Base-by-base conservation (phyloP, 2,329 filamentous ascomycete species). In the Onygenales sp. region DNA sequence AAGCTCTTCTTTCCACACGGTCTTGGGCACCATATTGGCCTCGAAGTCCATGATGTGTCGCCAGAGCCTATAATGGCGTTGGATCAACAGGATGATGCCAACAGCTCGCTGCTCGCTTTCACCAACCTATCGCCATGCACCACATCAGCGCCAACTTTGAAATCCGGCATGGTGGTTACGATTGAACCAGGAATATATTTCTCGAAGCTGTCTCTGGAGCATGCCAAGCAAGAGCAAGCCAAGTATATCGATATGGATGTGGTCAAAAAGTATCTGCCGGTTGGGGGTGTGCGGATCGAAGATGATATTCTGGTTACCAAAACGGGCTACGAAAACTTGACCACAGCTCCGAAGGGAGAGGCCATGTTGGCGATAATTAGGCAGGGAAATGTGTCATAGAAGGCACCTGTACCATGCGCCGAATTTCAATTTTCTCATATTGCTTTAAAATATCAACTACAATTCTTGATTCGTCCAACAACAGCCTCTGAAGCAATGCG, bases 301-400 rank as follows among this genome's bases (percentile, higher is more conserved):
- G 72, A 74, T 64, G 86, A 91, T 64, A 78, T 91, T 33, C 71
- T 89, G 31, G 83, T 91, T 56, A 90, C 86, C 0, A 75, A 80
- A 49, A 75, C 75, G 21, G 86, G 87, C 5, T 81, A 79, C 57
- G 81, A 87, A 63, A 91, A 91, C 66, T 66, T 91, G 59, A 91
- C 87, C 0, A 82, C 81, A 10, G 84, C 83, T 3, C 78, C 82
- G 5, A 90, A 89, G 67, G 83, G 86, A 53, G 76, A 84, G 2
- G 77, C 74, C 50, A 71, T 71, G 64, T 59, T 73, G 46, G 64
- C 69, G 47, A 66, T 72, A 45, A 71, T 74, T 56, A 65, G 66
- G 41, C 50, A 57, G 32, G 56, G 54, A 14, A 45, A 45, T 48
- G 33, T 13, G 11, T 36, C 49, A 43, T 35, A 27, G 21, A 27